Evolutionary conservation across 495 filamentous ascomycete genomes (phyloP), one percentile per base, ranked within the genome.

Genomic region (Aspergillus haitiensis): DNA sequence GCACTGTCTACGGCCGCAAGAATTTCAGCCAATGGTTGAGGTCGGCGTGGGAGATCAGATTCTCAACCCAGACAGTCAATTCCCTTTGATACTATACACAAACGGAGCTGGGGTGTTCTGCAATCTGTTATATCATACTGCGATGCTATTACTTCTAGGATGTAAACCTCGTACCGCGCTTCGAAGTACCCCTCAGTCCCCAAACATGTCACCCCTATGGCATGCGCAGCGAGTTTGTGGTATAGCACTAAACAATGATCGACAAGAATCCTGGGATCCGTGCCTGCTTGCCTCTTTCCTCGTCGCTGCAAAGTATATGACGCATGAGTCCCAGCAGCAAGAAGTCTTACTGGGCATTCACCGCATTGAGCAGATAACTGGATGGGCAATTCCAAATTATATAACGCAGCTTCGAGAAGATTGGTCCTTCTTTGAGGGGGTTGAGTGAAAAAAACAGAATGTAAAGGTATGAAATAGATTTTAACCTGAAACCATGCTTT

Each of bases 71-170:
- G 62, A 51, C 6, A 52, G 65, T 45, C 60, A 59, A 40, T 78
- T 80, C 58, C 75, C 75, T 0, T 56, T 73, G 16, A 56, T 80
- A 37, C 54, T 78, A 8, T 80, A 75, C 51, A 68, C 74, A 2
- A 75, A 71, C 55, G 75, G 71, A 31, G 70, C 75, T 6, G 75
- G 71, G 1, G 58, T 72, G 11, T 75, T 75, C n/a, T 67, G 69
- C 31, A 77, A 75, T 55, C 71, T 71, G 59, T 52, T 80, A 1
- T 78, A 78, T 51, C 75, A 78, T 56, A 77, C 75, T 3, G 75
- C 75, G 12, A 75, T 74, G 71, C 56, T 78, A 34, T 47, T 76
- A 1, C 59, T 78, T n/a, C 58, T 78, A 7, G 68, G 70, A 46
- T 72, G 63, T 50, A 74, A 67, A 21, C 72, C 75, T 13, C 72